These are phyloP conservation scores for Colletotrichum sidae DNA, from an alignment of 2,329 filamentous ascomycete species.

Conservation along the genomic window DNA sequence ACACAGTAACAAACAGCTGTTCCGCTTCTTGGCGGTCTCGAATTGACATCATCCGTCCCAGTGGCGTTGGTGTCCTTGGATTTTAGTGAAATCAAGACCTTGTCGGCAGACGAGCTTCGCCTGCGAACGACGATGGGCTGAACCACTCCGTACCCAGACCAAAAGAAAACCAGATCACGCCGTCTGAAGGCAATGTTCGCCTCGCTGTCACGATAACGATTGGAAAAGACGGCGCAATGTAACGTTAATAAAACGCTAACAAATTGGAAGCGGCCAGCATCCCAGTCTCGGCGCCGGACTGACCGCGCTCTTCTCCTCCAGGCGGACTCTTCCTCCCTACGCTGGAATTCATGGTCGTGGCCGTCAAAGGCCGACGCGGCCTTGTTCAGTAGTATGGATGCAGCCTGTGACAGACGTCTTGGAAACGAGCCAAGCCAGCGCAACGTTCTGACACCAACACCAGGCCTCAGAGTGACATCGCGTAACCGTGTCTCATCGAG, in stretches of 20 bases:
- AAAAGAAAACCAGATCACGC: no score
- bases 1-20: no score
- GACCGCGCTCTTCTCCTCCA: not conserved
- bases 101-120: no score
- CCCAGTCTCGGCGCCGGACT: not conserved
- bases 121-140: not conserved
- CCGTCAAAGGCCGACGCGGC: not conserved
- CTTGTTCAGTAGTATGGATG: no score
- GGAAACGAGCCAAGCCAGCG: no score
- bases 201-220: not conserved
- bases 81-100: no score
- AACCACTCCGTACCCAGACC: no score
- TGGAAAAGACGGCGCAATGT: slow-evolving; percentile 14
- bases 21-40: no score
- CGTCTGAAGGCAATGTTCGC: not conserved
- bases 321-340: not conserved
- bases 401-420: no score
- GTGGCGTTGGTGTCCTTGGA: no score
- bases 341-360: not conserved
- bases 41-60: no score
- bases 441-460: no score
- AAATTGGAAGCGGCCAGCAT: slow-evolving; percentile 1
- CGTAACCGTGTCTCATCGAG: not conserved
- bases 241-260: slow-evolving; percentile 27
- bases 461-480: not conserved